phyloP scores from a whole-genome alignment of 208 protist genomes.

The Trypanosoma boissoni region DNA sequence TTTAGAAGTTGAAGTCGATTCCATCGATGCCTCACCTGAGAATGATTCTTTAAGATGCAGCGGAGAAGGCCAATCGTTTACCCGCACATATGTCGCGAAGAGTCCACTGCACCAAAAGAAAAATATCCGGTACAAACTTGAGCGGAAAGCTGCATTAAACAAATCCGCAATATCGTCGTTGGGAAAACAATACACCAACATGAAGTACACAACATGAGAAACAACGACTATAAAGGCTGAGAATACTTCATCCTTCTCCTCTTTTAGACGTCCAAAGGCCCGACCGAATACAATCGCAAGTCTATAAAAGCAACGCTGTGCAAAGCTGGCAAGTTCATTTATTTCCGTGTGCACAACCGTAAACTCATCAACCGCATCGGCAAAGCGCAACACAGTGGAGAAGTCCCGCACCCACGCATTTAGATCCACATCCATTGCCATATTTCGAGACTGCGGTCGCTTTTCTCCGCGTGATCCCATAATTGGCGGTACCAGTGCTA shows the following conservation, averaged over 20 bases:
- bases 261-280: conserved; percentile 27
- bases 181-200: conserved; percentile 66
- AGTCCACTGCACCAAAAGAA: conserved; percentile 81
- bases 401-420: conserved; percentile 5
- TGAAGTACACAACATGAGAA: conserved; percentile 58
- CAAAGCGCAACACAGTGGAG: conserved; percentile 20
- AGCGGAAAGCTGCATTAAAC: conserved; percentile 63
- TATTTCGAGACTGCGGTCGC: background rate
- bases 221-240: conserved; percentile 44
- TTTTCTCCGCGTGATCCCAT: background rate
- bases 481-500: background rate
- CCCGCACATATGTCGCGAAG: conserved; percentile 54
- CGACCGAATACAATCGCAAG: conserved; percentile 32
- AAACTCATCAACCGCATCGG: conserved; percentile 40
- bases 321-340: conserved; percentile 27
- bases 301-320: conserved; percentile 39
- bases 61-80: conserved; percentile 60
- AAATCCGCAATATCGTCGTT: conserved; percentile 74
- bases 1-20: no score
- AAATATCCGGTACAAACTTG: conserved; percentile 66
- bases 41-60: no score
- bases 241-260: conserved; percentile 61
- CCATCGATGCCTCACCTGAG: no score
- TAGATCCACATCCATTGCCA: background rate
- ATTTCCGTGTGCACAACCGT: conserved; percentile 30